Evolutionary conservation across 2,329 filamentous ascomycete species (phyloP).

Genomic region (Ceratocystis ficicola): DNA sequence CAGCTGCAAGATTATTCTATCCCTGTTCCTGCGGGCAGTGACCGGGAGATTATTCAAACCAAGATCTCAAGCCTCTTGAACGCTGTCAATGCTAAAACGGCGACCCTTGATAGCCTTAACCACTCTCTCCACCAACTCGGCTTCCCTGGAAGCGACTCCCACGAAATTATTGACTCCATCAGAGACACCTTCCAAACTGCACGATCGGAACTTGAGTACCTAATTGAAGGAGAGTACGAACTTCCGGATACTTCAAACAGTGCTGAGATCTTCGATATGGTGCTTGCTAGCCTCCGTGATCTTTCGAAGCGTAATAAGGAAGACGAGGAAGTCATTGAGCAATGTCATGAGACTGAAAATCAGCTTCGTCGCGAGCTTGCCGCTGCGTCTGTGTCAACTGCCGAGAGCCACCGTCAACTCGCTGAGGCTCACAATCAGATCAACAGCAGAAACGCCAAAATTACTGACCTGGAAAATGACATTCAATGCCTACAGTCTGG

Average conservation of each 20-base stretch:
- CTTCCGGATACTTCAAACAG: constrained; percentile 42
- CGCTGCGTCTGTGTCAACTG: constrained; percentile 41
- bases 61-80: constrained; percentile 36
- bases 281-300: constrained; percentile 40
- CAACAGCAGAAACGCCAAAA: constrained; percentile 31
- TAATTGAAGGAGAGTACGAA: constrained; percentile 46
- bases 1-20: constrained; percentile 28
- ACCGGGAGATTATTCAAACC: constrained; percentile 30
- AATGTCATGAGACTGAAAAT: constrained; percentile 46
- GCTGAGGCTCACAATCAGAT: constrained; percentile 29
- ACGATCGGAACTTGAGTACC: constrained; percentile 49
- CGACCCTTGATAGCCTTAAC: constrained; percentile 36
- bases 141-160: constrained; percentile 38
- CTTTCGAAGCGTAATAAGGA: constrained; percentile 38
- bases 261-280: constrained; percentile 43
- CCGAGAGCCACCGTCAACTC: constrained; percentile 36
- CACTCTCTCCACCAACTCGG: constrained; percentile 38
- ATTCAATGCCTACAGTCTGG: constrained; percentile 38
- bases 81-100: constrained; percentile 38
- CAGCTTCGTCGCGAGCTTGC: constrained; percentile 46
- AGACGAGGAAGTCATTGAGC: constrained; percentile 44
- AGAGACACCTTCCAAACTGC: constrained; percentile 42
- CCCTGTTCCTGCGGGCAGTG: constrained; percentile 6
- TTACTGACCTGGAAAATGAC: constrained; percentile 39
- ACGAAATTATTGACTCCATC: constrained; percentile 40